Evolutionary conservation across 345 rosid species (phyloP), one percentile per base, ranked within the genome.

Genomic region (Rhizophora mangle): DNA sequence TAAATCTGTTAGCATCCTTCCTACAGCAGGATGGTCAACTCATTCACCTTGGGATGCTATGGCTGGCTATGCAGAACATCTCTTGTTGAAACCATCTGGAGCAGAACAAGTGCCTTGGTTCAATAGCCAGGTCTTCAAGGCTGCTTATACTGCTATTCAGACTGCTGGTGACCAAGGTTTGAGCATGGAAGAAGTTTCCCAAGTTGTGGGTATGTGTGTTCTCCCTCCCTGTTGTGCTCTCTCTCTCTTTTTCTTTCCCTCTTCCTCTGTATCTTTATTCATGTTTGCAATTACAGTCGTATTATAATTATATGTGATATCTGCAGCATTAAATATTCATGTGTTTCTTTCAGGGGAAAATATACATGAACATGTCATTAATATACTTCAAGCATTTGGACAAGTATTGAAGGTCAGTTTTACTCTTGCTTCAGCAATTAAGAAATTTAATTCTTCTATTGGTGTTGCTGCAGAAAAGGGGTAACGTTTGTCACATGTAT

Each of bases 111-210:
- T 30, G 27, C 70, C 77, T 81, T 62, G 67, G 61, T 68, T 79
- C 70, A 62, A 63, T 81, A 89, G 91, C 29, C 77, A 71, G 75
- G 78, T 82, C 71, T 86, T 95, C 63, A 85, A 80, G 83, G 72
- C 77, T 68, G 63, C 85, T 69, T 83, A 81, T 76, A 32, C 72
- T 74, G 85, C 84, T 57, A 87, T 92, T 82, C 85, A 90, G 80
- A 88, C 81, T 83, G 89, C 96, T 70, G 99, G 99, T 73, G 99
- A 95, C 79, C 97, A 89, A 79, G 99, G 99, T 60, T 76, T 92
- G 85, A 82, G 85, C 78, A 64, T 83, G 58, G 84, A 82, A 82
- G 92, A 88, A 71, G 76, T 92, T 73, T 83, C 84, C 34, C 62
- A 72, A 64, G 73, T 81, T 64, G 63, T 75, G 65, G 86, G 82